Evolutionary conservation across 2,329 filamentous ascomycete species (phyloP), one percentile per base, ranked within the genome.

Genomic region (Coleophoma eucalyptorum): DNA sequence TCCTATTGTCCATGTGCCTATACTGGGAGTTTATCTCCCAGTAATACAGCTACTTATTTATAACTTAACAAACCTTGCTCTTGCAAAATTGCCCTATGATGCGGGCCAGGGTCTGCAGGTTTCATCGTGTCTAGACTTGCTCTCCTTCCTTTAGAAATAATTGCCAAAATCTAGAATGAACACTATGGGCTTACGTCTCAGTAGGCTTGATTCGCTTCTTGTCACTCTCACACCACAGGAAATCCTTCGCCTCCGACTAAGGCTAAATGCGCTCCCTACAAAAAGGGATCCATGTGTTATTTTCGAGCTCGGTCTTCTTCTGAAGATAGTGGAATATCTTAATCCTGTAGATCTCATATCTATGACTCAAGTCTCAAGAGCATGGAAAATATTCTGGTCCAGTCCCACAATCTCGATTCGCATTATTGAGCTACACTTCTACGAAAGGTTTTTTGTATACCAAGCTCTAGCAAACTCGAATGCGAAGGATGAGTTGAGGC

Each of bases 261-360:
- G 50, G 15, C 55, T 63, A 41, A 45, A 53, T 18, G 48, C 46
- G 16, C 34, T 51, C 34, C 10, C 51, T 52, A 8, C 19, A 53
- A n/a, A 51, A 46, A 20, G 54, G 57, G 26, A 55, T 58, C 15
- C 50, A 47, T 26, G 43, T 8, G 62, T 58, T 8, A 18, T 26
- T 26, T 26, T 26, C 26, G 26, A 26, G 6, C 26, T 49, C 4
- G 62, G 65, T 18, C 21, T 65, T 34, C 34, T 61, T 18, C 32
- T 54, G 3, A 33, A 20, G 20, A 50, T 65, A 12, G 37, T 52
- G 8, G 32, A 49, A 5, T 34, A 58, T 46, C 51, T 65, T 20
- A 50, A 57, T 18, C 54, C 62, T 6, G 57, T 61, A 20, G 62
- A 64, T 42, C 26, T 59, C 7, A 33, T 60, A 37, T 46, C 31